A percentile compares a stretch with the other conserved stretches of the same genome.
These are phyloP conservation scores for Gynostemma pentaphyllum DNA, from an alignment of 306 rosid genomes.

Conservation along the genomic window DNA sequence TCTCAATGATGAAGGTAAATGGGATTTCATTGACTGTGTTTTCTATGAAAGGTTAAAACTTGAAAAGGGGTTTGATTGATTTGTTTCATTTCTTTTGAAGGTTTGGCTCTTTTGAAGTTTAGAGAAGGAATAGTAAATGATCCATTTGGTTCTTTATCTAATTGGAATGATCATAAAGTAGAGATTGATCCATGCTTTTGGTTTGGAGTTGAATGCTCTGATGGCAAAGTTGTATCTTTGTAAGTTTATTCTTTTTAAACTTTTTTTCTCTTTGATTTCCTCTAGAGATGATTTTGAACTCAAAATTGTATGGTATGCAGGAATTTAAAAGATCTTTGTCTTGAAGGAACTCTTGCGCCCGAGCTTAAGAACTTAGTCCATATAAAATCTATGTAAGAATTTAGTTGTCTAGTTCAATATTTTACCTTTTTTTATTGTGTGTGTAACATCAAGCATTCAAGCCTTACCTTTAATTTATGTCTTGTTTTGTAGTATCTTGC, in stretches of 20 bases:
- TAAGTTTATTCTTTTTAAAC: slow-evolving; percentile 31
- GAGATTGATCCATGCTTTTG: slow-evolving; percentile 55
- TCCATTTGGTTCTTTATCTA: slow-evolving; percentile 62
- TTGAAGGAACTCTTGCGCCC: slow-evolving; percentile 57
- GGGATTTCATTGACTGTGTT: neutral
- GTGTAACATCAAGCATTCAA: neutral
- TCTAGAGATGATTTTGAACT: slow-evolving; percentile 9
- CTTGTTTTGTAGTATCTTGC: slow-evolving; percentile 43
- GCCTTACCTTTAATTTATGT: slow-evolving; percentile 9
- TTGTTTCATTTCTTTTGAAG: slow-evolving; percentile 27
- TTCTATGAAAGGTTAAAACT: neutral
- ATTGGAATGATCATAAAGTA: slow-evolving; percentile 56
- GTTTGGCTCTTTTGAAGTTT: slow-evolving; percentile 72
- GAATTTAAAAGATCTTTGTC: slow-evolving; percentile 70
- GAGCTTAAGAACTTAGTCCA: slow-evolving; percentile 54
- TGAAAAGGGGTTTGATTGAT: neutral
- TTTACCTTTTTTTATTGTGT: neutral
- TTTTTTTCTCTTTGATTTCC: neutral
- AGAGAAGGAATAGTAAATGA: slow-evolving; percentile 51
- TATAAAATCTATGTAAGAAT: slow-evolving; percentile 65
- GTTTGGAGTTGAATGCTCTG: slow-evolving; percentile 78
- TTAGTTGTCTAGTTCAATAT: slow-evolving; percentile 5
- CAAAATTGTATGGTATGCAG: slow-evolving; percentile 26
- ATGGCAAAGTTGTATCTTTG: slow-evolving; percentile 59
- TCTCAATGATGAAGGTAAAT: slow-evolving; percentile 73